These are phyloP conservation scores for Erigeron canadensis DNA, from an alignment of 129 eudicot species.

Conservation along the genomic window DNA sequence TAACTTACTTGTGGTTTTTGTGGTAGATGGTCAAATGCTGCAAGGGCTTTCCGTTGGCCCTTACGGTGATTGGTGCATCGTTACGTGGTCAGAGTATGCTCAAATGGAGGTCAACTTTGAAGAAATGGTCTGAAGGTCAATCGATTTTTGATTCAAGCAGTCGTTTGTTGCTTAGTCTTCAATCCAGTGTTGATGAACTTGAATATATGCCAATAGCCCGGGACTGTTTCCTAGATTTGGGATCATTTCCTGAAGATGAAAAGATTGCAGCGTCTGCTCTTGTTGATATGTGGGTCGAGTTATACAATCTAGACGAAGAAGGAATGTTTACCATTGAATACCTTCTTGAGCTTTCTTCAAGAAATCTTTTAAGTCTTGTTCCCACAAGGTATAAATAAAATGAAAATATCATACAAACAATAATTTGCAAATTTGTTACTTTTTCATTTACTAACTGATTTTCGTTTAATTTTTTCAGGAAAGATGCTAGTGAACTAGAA, in stretches of 20 bases:
- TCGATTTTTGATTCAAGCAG: conserved; percentile 40
- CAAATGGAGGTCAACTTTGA: conserved; percentile 36
- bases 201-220: conserved; percentile 21
- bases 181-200: conserved; percentile 36
- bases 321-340: conserved; percentile 33
- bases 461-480: conserved; percentile 28
- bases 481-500: conserved; percentile 35
- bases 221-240: conserved; percentile 42
- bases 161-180: conserved; percentile 30
- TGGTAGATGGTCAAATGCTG: conserved; percentile 49
- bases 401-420: background rate
- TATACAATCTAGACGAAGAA: conserved; percentile 37
- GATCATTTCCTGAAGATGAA: conserved; percentile 46
- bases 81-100: conserved; percentile 32
- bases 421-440: background rate
- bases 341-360: conserved; percentile 35
- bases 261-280: conserved; percentile 37
- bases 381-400: conserved; percentile 25
- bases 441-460: background rate
- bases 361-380: conserved; percentile 33
- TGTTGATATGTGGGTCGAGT: conserved; percentile 43
- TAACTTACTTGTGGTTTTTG: background rate
- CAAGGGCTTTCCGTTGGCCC: conserved; percentile 61
- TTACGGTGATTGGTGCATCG: conserved; percentile 49
- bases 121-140: conserved; percentile 43